A percentile compares a stretch with the other conserved stretches of the same genome.
These are phyloP conservation scores for Rhododendron henanense DNA, from an alignment of 148 eudicot species.

Conservation along the genomic window DNA sequence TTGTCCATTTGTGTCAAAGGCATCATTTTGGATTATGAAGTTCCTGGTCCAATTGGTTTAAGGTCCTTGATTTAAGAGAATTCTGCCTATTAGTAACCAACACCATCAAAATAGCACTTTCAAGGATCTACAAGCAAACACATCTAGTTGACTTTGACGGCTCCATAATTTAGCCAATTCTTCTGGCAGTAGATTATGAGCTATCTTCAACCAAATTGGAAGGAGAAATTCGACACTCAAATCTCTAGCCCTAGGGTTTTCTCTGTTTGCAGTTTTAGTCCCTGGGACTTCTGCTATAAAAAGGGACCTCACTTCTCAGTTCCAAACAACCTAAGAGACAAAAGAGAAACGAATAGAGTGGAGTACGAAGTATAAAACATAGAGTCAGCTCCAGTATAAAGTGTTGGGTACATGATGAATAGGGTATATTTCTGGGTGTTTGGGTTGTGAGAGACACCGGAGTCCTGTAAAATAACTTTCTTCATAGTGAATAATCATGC, in stretches of 20 bases:
- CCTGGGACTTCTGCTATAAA: not conserved
- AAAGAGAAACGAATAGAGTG: not conserved
- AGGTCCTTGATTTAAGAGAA: not conserved
- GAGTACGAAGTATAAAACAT: not conserved
- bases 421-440: not conserved
- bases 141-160: not conserved
- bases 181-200: not conserved
- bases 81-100: not conserved
- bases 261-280: not conserved
- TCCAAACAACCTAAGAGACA: not conserved
- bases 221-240: not conserved
- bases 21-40: not conserved
- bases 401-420: not conserved
- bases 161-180: not conserved
- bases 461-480: not conserved
- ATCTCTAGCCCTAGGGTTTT: not conserved
- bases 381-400: not conserved
- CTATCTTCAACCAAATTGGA: not conserved
- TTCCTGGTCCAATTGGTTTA: not conserved
- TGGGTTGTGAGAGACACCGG: not conserved
- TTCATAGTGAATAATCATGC: not conserved
- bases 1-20: not conserved
- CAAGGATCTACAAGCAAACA: not conserved
- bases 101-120: not conserved
- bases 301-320: not conserved